phyloP scores from a whole-genome alignment of 2,329 filamentous ascomycete species.

The Orbilia javanica region DNA sequence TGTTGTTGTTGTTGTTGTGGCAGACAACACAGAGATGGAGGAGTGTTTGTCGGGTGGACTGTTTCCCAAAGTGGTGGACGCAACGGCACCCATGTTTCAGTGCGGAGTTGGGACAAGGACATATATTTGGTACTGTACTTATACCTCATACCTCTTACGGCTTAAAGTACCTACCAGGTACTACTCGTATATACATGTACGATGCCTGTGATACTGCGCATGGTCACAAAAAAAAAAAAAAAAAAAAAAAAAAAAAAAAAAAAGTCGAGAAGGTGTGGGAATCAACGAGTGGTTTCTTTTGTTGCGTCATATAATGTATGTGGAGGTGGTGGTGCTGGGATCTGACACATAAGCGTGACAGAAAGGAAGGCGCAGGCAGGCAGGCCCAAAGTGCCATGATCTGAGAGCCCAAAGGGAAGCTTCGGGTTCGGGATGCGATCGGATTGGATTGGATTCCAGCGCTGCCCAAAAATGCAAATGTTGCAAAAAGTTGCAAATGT shows the following conservation, averaged over 20 bases:
- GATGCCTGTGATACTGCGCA: background rate
- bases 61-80: no score
- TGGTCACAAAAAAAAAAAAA: no score
- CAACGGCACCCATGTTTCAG: no score
- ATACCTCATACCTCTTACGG: no score
- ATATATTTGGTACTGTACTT: no score
- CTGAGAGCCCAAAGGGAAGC: background rate
- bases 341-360: conserved; percentile 13
- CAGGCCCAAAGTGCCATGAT: background rate
- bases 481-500: no score
- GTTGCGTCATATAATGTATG: conserved; percentile 12
- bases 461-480: conserved; percentile 7
- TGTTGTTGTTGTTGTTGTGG: no score
- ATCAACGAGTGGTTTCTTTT: conserved; percentile 6
- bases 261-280: conserved; percentile 9
- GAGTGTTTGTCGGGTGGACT: no score
- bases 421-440: conserved; percentile 9
- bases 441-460: conserved; percentile 12
- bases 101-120: no score
- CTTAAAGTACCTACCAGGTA: no score
- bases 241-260: no score
- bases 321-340: background rate
- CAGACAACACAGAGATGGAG: background rate
- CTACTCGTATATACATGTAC: no score
- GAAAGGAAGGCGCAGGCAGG: conserved; percentile 9